Percentiles rank a stretch among this genome's conserved stretches.
Conservation (phyloP, 257 asterid genomes). For the Forsythia viridissima region DNA sequence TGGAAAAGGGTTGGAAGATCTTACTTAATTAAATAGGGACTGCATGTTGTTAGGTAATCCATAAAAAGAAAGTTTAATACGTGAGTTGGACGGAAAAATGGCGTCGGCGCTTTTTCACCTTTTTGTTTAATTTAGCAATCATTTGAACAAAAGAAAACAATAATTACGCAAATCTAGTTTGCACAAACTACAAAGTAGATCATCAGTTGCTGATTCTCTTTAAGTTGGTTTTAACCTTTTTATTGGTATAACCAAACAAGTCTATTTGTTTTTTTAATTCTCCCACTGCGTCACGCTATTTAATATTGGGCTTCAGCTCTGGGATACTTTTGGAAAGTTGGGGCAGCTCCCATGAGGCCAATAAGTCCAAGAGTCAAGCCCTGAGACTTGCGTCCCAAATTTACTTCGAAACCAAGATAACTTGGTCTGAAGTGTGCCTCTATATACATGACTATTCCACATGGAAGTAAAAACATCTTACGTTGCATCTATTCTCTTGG, state of each 20-base stretch:
- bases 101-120: too few relatives aligned
- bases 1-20: too few relatives aligned
- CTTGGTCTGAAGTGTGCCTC: not conserved
- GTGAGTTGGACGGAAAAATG: too few relatives aligned
- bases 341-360: constrained; percentile 8
- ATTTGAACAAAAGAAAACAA: too few relatives aligned
- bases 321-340: not conserved
- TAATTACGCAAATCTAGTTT: not conserved
- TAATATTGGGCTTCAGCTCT: not conserved
- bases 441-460: constrained; percentile 7
- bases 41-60: too few relatives aligned
- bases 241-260: constrained; percentile 12
- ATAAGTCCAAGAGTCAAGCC: constrained; percentile 9
- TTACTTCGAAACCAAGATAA: not conserved
- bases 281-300: constrained; percentile 14
- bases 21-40: too few relatives aligned
- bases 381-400: not conserved
- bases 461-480: constrained; percentile 3
- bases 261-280: not conserved
- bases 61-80: too few relatives aligned
- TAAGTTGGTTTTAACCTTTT: not conserved
- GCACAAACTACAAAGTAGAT: not conserved
- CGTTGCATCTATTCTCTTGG: constrained; percentile 9
- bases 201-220: constrained; percentile 10
- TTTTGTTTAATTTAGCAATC: too few relatives aligned